Conservation (phyloP, 805 yeast species). For the Saturnispora silvae region DNA sequence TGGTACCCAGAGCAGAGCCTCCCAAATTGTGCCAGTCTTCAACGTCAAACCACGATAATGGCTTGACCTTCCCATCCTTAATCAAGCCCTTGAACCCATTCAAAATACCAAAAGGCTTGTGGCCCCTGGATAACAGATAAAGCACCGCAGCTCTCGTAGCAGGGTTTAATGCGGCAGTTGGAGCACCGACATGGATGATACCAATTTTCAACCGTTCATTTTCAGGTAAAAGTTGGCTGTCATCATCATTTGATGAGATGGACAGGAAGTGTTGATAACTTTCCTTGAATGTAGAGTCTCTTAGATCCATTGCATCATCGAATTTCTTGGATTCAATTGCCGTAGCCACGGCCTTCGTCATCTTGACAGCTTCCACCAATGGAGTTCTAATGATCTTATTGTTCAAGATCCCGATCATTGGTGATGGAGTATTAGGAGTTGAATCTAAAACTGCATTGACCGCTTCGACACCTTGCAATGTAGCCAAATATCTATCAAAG, state of each 20-base stretch:
- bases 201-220: constrained; percentile 62
- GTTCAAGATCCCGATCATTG: constrained; percentile 83
- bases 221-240: constrained; percentile 46
- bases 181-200: constrained; percentile 89
- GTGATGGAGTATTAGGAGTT: constrained; percentile 88
- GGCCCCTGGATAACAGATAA: constrained; percentile 84
- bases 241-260: constrained; percentile 63
- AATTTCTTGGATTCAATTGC: constrained; percentile 77
- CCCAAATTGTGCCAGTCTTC: constrained; percentile 85
- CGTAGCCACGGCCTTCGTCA: constrained; percentile 81
- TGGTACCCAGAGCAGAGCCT: constrained; percentile 96
- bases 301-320: constrained; percentile 72
- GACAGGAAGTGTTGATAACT: constrained; percentile 63
- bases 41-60: constrained; percentile 72
- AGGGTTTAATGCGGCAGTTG: constrained; percentile 92
- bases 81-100: constrained; percentile 91
- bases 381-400: constrained; percentile 80
- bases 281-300: constrained; percentile 85
- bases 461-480: constrained; percentile 96
- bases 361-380: constrained; percentile 78
- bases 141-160: constrained; percentile 86
- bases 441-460: constrained; percentile 83
- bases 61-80: constrained; percentile 74
- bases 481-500: constrained; percentile 81
- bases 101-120: constrained; percentile 78